Percentiles rank a stretch among this genome's conserved stretches.
phyloP scores from a whole-genome alignment of 768 basidiomycete genomes.

The Tephrocybe sp. region DNA sequence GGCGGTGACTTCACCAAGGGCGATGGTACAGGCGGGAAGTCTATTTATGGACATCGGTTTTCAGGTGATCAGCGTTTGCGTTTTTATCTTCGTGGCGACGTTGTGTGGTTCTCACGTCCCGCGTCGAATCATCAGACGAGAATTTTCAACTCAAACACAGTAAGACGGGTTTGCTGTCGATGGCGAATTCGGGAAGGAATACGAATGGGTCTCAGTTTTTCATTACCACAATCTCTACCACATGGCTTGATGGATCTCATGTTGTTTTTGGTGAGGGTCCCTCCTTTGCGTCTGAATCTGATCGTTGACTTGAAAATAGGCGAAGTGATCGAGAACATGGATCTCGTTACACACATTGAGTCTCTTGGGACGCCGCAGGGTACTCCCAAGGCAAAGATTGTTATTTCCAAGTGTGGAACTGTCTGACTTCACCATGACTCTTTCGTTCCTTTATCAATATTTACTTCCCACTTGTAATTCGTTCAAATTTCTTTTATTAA shows the following conservation, averaged over 20 bases:
- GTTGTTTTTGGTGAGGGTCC: constrained; percentile 28
- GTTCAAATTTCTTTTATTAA: not conserved
- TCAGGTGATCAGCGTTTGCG: constrained; percentile 46
- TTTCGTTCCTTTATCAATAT: not conserved
- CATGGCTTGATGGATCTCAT: constrained; percentile 53
- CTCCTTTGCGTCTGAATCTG: not conserved
- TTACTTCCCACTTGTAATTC: not conserved
- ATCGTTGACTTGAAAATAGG: constrained; percentile 33
- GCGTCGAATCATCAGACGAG: constrained; percentile 56
- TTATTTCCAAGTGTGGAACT: constrained; percentile 41
- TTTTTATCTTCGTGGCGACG: constrained; percentile 27
- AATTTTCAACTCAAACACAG: constrained; percentile 76
- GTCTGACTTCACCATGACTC: constrained; percentile 7
- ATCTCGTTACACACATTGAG: constrained; percentile 65
- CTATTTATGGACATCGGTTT: constrained; percentile 84
- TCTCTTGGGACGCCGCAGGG: constrained; percentile 38
- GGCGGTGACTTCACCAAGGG: constrained; percentile 81
- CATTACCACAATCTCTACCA: constrained; percentile 70
- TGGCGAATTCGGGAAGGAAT: constrained; percentile 84
- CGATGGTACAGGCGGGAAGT: constrained; percentile 77
- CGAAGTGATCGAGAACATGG: constrained; percentile 62
- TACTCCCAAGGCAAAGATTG: constrained; percentile 42
- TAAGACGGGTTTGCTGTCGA: constrained; percentile 64
- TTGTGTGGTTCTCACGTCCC: not conserved
- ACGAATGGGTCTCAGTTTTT: constrained; percentile 87